Conservation (phyloP, 495 filamentous ascomycete genomes). For the Penicillium bovifimosum region DNA sequence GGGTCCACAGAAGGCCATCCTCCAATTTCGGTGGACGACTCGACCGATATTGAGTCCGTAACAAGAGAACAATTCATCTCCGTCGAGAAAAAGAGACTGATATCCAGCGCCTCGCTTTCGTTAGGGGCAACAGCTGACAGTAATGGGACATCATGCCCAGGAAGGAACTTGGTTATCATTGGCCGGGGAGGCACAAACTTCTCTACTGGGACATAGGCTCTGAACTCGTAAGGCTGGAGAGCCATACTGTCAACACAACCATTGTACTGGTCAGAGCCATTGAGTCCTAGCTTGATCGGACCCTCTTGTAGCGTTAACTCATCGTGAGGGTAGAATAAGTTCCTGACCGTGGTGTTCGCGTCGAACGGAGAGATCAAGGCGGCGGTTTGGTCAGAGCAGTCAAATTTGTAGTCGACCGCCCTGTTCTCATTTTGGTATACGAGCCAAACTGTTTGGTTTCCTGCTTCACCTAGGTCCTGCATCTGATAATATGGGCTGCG, state of each 20-base stretch:
- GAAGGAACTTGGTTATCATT: slow-evolving; percentile 60
- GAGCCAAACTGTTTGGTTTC: slow-evolving; percentile 59
- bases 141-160: slow-evolving; percentile 59
- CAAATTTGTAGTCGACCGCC: slow-evolving; percentile 53
- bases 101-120: slow-evolving; percentile 41
- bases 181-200: slow-evolving; percentile 50
- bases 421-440: slow-evolving; percentile 60
- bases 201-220: slow-evolving; percentile 54
- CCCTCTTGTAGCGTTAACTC: slow-evolving; percentile 43
- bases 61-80: slow-evolving; percentile 59
- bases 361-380: slow-evolving; percentile 57
- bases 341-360: slow-evolving; percentile 52
- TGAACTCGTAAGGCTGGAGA: slow-evolving; percentile 55
- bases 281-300: slow-evolving; percentile 37
- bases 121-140: slow-evolving; percentile 43
- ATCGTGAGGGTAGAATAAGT: slow-evolving; percentile 63
- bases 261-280: slow-evolving; percentile 41
- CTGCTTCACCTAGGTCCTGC: slow-evolving; percentile 46
- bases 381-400: slow-evolving; percentile 44
- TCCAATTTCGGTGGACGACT: slow-evolving; percentile 48
- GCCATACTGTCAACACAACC: slow-evolving; percentile 54
- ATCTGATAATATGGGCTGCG: slow-evolving; percentile 44
- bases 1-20: slow-evolving; percentile 35
- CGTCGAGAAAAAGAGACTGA: slow-evolving; percentile 55
- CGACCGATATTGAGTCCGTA: slow-evolving; percentile 44